Base-by-base conservation (phyloP, 176 grass and related monocot species). In the Calamus simplicifolius region DNA sequence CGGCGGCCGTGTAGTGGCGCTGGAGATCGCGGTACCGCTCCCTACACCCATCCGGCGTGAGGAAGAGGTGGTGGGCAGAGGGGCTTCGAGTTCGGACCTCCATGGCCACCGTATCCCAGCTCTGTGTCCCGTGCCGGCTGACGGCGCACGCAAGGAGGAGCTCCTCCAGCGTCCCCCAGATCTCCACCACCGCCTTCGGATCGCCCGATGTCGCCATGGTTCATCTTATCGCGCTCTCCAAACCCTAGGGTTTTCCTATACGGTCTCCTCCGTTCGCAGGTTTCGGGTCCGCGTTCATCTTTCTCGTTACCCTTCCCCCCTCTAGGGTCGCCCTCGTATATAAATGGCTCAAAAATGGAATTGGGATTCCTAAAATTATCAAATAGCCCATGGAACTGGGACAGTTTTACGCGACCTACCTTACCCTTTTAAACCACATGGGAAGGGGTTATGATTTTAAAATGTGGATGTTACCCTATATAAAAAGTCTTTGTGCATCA, bases 121-220 rank as follows among this genome's bases (percentile, higher is more conserved):
- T 81, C 50, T 48, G 53, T 21, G 80, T 85, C 28, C 80, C 91
- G 66, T 96, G 91, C 49, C 81, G 87, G 56, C 51, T 57, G 18
- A 96, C 77, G 64, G 91, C 77, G 57, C 67, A 82, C 5, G 72
- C 83, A 30, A 90, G 80, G 68, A 96, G 79, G 3, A 96, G 80
- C 57, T 96, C 92, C 74, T 96, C 92, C 71, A 72, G 67, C 27
- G 91, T 90, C 8, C 80, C 83, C 91, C 86, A 96, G 91, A 96
- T 85, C 86, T 90, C 85, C 56, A 31, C 10, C 60, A 10, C 51
- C 52, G 31, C 60, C 35, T 62, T 10, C 27, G 77, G 75, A 78
- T 96, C 86, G 48, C 68, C 72, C 66, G 91, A 96, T 96, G 74
- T 82, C 7, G 5, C 35, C 60, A 25, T 31, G 31, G 29, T 18